Evolutionary conservation across 163 green algal species (phyloP), one percentile per base, ranked within the genome.

Genomic region (Volvox carteri): DNA sequence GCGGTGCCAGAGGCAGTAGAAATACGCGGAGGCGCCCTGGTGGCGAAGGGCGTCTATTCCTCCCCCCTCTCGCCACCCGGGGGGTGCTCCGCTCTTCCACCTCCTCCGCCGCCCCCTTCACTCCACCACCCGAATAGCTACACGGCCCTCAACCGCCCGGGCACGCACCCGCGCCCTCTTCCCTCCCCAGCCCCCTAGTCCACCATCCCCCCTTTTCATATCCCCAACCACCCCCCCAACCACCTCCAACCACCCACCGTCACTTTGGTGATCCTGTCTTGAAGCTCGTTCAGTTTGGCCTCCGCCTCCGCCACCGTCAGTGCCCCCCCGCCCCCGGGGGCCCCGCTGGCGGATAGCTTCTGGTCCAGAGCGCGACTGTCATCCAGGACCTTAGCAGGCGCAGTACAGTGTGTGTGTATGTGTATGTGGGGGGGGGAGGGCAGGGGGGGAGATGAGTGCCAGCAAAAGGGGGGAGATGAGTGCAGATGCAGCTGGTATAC

Each of bases 281-380:
- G 35, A 6, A 87, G 62, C 42, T 87, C 80, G 33, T 41, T 41
- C 39, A 88, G 19, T 25, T 35, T 44, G 25, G 83, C 68, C 83
- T 88, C 83, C 35, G 68, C 83, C 67, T 88, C 68, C 37, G 70
- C 46, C 23, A 74, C 25, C 42, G 50, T 83, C 48, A 88, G 30
- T 23, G 67, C 83, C 23, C 67, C 68, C 12, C 83, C 83, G 21
- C 67, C 68, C 12, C 48, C 73, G 6, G 60, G 41, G 41, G 60
- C 60, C 7, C 79, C 79, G 65, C 50, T 78, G 41, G n/a, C 52
- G 16, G 35, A 50, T 18, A 89, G 84, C 84, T 89, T 89, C 37
- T 50, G 41, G 21, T 89, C 84, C 25, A 89, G 84, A n/a, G 84
- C 84, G n/a, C 56, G 56, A 25, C 68, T 84, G 54, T 89, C 84